Evolutionary conservation across 495 filamentous ascomycete species (phyloP), one percentile per base, ranked within the genome.

Genomic region (Aspergillus olivimuriae): DNA sequence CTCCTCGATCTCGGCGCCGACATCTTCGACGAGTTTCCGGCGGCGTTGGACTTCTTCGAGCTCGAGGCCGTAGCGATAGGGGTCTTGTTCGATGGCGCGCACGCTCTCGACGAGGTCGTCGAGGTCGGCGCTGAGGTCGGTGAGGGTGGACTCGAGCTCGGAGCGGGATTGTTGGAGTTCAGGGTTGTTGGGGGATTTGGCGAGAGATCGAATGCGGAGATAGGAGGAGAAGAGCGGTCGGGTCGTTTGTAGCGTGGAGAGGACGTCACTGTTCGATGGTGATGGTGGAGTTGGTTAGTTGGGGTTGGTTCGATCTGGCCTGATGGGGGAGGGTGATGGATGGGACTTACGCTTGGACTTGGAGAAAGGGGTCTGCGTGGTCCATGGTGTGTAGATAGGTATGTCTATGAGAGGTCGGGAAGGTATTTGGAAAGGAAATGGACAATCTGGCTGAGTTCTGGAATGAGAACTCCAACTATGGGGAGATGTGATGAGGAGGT

Each of bases 171-270:
- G 85, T 37, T 78, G 68, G 28, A 97, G 83, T 62, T 98, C 94
- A 21, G 90, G 94, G 42, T 86, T 88, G 39, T 66, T 66, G 30
- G 79, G 70, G 4, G 76, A 82, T 46, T 80, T 76, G 45, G 83
- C 74, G 12, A 94, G 80, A 14, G 89, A 88, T 55, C 89, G 87
- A 69, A 98, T 97, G 60, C 92, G 92, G 31, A 94, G 81, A 75
- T 94, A 97, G 31, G 89, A 95, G 50, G 84, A 82, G 75, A 95
- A 95, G 44, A 94, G 83, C 22, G 87, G 78, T 10, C 90, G 82
- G 46, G 86, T 84, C 34, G 75, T 77, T 55, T 83, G 76, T 32
- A 98, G 82, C 36, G 87, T 82, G 41, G 81, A 69, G 37, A 92
- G 81, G 52, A 96, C 87, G 62, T 98, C 94, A 60, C 87, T 94